phyloP scores from a whole-genome alignment of 768 basidiomycete genomes.

The Candolleomyces aberdarensis region DNA sequence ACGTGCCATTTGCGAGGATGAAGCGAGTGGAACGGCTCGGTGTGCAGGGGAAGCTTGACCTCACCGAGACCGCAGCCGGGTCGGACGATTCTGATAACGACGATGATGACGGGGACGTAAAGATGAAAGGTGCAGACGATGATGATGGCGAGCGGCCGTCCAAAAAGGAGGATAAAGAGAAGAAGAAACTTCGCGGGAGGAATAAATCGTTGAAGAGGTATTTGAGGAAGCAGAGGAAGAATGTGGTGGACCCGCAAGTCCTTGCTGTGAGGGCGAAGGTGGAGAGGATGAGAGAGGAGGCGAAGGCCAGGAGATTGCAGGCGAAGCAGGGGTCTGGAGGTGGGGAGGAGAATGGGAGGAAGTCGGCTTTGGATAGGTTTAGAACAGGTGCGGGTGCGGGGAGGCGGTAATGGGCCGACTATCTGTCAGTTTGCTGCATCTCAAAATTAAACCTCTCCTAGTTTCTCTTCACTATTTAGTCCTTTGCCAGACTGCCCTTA shows the following conservation, averaged over 20 bases:
- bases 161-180: slow-evolving; percentile 47
- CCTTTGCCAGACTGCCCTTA: too few species aligned
- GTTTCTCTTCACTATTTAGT: too few species aligned
- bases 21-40: slow-evolving; percentile 76
- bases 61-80: slow-evolving; percentile 28
- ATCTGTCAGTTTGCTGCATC: too few species aligned
- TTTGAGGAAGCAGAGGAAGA: slow-evolving; percentile 89
- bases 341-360: slow-evolving; percentile 22
- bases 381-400: slow-evolving; percentile 5
- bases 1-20: slow-evolving; percentile 66
- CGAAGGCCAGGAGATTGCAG: slow-evolving; percentile 42
- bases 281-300: slow-evolving; percentile 54
- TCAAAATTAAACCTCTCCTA: too few species aligned
- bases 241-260: slow-evolving; percentile 82
- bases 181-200: slow-evolving; percentile 84
- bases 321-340: slow-evolving; percentile 19
- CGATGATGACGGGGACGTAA: slow-evolving; percentile 36
- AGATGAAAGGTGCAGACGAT: slow-evolving; percentile 19
- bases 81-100: background rate
- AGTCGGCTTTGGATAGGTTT: slow-evolving; percentile 42
- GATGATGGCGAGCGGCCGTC: slow-evolving; percentile 37
- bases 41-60: slow-evolving; percentile 72
- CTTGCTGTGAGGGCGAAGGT: slow-evolving; percentile 68
- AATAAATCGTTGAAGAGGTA: slow-evolving; percentile 83
- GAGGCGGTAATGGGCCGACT: too few species aligned